Conservation (phyloP, 192 early-diverging fungal species). For the Backusella australiensis region DNA sequence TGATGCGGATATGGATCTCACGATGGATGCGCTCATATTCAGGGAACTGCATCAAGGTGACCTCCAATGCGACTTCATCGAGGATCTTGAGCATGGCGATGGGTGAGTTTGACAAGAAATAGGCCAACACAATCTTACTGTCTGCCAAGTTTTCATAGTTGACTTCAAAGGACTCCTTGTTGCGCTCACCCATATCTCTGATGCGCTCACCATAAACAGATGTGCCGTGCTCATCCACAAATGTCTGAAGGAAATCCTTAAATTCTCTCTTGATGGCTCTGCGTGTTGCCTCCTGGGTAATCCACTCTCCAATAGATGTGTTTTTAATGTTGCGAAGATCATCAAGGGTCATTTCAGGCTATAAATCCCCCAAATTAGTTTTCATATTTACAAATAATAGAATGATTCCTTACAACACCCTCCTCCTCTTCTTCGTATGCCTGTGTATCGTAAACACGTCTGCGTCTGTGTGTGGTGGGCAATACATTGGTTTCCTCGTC, state of each 20-base stretch:
- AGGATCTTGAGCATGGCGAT: constrained; percentile 87
- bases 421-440: constrained; percentile 49
- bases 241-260: constrained; percentile 84
- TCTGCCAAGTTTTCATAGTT: constrained; percentile 78
- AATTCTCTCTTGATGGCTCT: constrained; percentile 86
- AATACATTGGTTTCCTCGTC: constrained; percentile 46
- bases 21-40: constrained; percentile 87
- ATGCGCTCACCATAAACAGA: constrained; percentile 95
- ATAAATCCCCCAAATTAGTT: constrained; percentile 23
- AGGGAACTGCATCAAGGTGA: constrained; percentile 83
- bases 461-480: constrained; percentile 47
- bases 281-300: constrained; percentile 80
- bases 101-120: constrained; percentile 87
- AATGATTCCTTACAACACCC: constrained; percentile 26
- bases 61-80: constrained; percentile 91
- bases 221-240: constrained; percentile 79
- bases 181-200: constrained; percentile 70
- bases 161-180: constrained; percentile 87
- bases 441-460: constrained; percentile 51
- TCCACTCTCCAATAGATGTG: constrained; percentile 77
- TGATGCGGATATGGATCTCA: constrained; percentile 95
- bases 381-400: not conserved
- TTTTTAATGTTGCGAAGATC: constrained; percentile 85
- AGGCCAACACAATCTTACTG: constrained; percentile 83
- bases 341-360: constrained; percentile 68